Conservation (phyloP, 352 stramenopile species). For the Globisporangium heterothallicum region DNA sequence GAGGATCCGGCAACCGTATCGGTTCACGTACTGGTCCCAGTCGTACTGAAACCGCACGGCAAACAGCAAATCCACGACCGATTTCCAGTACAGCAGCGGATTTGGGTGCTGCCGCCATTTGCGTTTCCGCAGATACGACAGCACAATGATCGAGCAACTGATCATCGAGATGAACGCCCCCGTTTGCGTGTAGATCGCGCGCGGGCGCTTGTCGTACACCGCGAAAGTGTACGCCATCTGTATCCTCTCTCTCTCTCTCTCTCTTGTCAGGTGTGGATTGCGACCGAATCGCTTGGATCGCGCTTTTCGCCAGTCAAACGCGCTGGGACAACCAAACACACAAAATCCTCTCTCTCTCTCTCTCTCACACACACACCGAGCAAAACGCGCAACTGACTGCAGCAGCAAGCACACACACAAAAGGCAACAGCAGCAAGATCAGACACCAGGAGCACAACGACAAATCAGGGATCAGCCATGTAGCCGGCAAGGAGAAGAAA, state of each 20-base stretch:
- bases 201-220: constrained; percentile 23
- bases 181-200: constrained; percentile 49
- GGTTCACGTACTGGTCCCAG: constrained; percentile 55
- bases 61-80: constrained; percentile 65
- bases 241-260: neutral
- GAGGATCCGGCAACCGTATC: constrained; percentile 43
- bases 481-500: no score
- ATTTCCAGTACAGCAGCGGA: constrained; percentile 79
- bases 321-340: no score
- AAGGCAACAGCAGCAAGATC: no score
- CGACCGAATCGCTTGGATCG: no score
- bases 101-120: constrained; percentile 82
- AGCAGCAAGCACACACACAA: no score
- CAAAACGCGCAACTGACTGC: no score
- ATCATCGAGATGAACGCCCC: constrained; percentile 69
- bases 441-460: no score
- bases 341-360: no score
- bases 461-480: no score
- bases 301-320: no score
- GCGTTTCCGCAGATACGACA: constrained; percentile 56
- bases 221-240: constrained; percentile 16
- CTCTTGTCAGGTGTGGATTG: neutral
- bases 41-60: constrained; percentile 66
- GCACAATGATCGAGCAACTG: constrained; percentile 68
- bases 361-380: no score